Evolutionary conservation across 2,329 filamentous ascomycete genomes (phyloP).

Genomic region (Cladosporium sp.): DNA sequence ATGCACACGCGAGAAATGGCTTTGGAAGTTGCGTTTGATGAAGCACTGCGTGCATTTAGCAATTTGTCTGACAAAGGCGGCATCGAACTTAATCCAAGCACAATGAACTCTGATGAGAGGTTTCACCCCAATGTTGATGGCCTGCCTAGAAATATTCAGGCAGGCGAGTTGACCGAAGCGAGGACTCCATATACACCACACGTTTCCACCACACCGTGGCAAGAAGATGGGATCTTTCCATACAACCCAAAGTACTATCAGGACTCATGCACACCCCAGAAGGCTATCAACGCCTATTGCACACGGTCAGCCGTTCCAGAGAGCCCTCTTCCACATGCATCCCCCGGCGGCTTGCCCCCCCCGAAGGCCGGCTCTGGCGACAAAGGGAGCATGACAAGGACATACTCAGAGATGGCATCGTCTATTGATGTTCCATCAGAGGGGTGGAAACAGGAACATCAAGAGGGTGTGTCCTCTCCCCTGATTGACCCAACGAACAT

Average conservation of each 20-base stretch:
- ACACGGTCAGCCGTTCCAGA: background rate
- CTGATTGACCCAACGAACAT: slow-evolving; percentile 77
- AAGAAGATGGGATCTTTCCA: background rate
- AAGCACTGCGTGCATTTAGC: slow-evolving; percentile 1
- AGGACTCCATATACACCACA: background rate
- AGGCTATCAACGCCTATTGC: background rate
- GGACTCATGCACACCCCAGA: background rate
- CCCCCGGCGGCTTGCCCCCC: background rate
- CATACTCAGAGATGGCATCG: slow-evolving; percentile 63
- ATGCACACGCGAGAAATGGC: slow-evolving; percentile 1
- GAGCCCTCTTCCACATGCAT: background rate
- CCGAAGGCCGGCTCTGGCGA: slow-evolving; percentile 44
- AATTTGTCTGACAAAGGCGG: background rate
- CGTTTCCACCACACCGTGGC: background rate
- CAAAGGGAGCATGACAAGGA: slow-evolving; percentile 55
- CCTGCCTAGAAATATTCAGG: slow-evolving; percentile 3
- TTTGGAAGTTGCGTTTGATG: slow-evolving; percentile 1
- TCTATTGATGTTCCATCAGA: slow-evolving; percentile 69
- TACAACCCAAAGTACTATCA: background rate
- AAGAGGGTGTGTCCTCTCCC: slow-evolving; percentile 47
- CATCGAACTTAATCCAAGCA: background rate
- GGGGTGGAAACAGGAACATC: slow-evolving; percentile 62
- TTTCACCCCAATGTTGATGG: background rate
- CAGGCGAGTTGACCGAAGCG: background rate
- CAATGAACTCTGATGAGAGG: background rate